Conservation (phyloP, 2,329 filamentous ascomycete genomes). For the Blastomyces parvus region DNA sequence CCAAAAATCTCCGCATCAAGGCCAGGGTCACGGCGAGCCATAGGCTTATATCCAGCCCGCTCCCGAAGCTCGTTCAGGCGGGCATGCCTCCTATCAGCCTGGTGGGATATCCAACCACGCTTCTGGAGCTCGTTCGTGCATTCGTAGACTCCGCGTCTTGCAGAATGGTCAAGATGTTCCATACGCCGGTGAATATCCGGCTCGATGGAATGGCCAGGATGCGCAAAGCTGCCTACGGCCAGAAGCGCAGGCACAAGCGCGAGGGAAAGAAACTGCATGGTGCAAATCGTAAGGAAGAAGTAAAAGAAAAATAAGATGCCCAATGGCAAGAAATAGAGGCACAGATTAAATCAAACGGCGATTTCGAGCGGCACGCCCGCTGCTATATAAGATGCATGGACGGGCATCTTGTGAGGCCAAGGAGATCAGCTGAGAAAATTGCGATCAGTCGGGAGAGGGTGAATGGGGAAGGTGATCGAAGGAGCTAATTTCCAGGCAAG, state of each 20-base stretch:
- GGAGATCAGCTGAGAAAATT: neutral
- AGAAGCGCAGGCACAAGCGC: slow-evolving; percentile 2
- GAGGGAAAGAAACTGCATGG: neutral
- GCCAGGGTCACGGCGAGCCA: neutral
- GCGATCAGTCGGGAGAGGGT: neutral
- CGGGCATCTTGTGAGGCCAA: neutral
- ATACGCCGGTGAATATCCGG: neutral
- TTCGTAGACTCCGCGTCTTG: neutral
- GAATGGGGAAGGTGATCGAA: neutral
- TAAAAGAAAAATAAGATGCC: neutral
- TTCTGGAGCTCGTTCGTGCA: slow-evolving; percentile 1
- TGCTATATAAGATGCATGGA: neutral
- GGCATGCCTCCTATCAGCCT: slow-evolving; percentile 1
- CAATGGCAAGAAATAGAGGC: neutral
- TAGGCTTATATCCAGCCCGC: neutral
- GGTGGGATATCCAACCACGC: slow-evolving; percentile 4
- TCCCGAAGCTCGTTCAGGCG: slow-evolving; percentile 1
- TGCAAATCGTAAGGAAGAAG: neutral
- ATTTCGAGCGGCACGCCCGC: neutral
- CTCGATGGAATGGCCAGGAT: slow-evolving; percentile 1
- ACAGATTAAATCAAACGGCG: neutral
- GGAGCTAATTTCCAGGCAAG: slow-evolving; percentile 1
- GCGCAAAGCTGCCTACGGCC: neutral
- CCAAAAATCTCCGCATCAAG: slow-evolving; percentile 10
- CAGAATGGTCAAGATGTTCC: neutral